Percentiles rank a stretch among this genome's conserved stretches.
phyloP scores from a whole-genome alignment of 1,139 yeast species.

The Suhomyces panamericanus region DNA sequence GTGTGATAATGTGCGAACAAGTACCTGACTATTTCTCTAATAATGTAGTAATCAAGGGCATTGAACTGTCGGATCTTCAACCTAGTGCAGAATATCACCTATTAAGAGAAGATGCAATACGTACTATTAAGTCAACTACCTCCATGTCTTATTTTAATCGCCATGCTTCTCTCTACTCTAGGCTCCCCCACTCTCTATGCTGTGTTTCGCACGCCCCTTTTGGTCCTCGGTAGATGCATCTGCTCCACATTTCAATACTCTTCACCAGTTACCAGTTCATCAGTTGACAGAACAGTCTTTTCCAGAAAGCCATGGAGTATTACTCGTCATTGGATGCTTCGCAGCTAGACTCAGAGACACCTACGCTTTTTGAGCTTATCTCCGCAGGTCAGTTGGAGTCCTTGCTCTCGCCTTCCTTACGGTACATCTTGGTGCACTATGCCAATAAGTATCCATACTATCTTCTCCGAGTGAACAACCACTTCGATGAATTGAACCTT shows the following conservation, averaged over 20 bases:
- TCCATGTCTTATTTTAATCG: no score
- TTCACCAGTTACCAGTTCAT: no score
- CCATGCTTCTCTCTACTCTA: no score
- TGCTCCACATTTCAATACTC: constrained; percentile 8
- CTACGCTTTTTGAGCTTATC: constrained; percentile 79
- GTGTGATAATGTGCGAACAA: no score
- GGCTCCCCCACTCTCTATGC: not conserved
- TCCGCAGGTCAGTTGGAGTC: constrained; percentile 79
- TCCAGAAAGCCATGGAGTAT: constrained; percentile 61
- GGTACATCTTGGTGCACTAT: constrained; percentile 79
- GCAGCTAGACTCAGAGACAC: constrained; percentile 70
- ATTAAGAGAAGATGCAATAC: no score
- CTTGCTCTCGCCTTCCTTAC: constrained; percentile 76
- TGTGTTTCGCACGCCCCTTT: constrained; percentile 8
- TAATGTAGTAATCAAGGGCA: no score
- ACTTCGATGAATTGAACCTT: constrained; percentile 75
- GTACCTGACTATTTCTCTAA: no score
- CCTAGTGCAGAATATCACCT: no score
- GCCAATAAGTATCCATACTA: constrained; percentile 77
- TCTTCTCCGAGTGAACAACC: constrained; percentile 60
- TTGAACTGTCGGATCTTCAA: no score
- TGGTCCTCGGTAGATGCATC: constrained; percentile 3
- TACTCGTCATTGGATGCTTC: constrained; percentile 79
- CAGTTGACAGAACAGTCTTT: constrained; percentile 56
- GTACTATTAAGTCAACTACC: no score